phyloP scores from a whole-genome alignment of 228 moss, liverwort and hornwort genomes.

The Sphagnum magellanicum region DNA sequence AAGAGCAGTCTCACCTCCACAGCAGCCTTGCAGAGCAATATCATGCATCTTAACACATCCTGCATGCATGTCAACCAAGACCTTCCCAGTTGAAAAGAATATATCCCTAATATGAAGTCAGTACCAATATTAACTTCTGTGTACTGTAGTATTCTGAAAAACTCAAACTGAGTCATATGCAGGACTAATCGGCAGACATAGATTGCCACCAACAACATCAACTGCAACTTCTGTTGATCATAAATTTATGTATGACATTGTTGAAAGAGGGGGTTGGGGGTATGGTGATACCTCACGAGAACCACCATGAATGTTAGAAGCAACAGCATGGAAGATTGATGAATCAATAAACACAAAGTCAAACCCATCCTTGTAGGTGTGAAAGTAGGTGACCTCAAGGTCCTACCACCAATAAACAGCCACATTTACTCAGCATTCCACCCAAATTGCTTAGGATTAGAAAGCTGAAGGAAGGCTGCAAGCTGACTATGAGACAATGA shows the following conservation, averaged over 20 bases:
- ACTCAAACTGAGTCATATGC: too few species aligned
- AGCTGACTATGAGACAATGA: neutral
- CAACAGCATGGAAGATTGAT: conserved; percentile 45
- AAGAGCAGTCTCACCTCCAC: conserved; percentile 29
- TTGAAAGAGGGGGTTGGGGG: neutral
- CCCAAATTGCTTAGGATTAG: neutral
- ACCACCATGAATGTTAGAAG: conserved; percentile 63
- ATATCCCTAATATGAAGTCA: neutral
- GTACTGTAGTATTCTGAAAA: neutral
- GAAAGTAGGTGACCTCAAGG: conserved; percentile 74
- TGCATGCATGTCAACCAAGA: conserved; percentile 9
- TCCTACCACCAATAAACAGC: conserved; percentile 35
- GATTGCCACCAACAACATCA: neutral
- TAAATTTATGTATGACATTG: neutral
- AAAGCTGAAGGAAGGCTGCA: neutral
- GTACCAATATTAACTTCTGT: neutral
- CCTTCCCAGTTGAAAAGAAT: neutral
- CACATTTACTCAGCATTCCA: neutral
- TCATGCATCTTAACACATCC: conserved; percentile 59
- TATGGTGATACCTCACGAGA: conserved; percentile 44
- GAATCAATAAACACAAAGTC: conserved; percentile 81
- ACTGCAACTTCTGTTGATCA: neutral
- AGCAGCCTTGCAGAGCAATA: conserved; percentile 79
- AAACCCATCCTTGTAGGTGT: conserved; percentile 67
- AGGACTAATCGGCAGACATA: too few species aligned